Percentiles rank a stretch among this genome's conserved stretches.
These are phyloP conservation scores for Lipomyces sp. DNA, from an alignment of 805 yeast species.

Conservation along the genomic window DNA sequence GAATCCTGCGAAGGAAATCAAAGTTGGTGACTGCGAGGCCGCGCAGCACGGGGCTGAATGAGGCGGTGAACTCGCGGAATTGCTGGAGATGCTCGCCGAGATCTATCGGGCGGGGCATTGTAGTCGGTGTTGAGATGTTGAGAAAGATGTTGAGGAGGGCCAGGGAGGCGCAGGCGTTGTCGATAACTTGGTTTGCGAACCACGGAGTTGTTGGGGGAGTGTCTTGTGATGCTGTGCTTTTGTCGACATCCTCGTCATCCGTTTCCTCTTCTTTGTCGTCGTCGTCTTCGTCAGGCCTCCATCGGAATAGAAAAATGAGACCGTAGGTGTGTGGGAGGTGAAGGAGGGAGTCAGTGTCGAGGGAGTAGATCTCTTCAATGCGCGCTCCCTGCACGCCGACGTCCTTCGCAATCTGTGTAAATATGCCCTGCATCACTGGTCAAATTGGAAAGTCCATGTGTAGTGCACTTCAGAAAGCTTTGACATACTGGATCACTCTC, in stretches of 20 bases:
- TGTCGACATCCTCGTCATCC: background rate
- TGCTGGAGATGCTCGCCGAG: constrained; percentile 8
- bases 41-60: constrained; percentile 14
- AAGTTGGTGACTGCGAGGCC: constrained; percentile 21
- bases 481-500: constrained; percentile 24
- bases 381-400: constrained; percentile 16
- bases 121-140: background rate
- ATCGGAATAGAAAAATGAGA: constrained; percentile 20
- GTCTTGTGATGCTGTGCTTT: background rate
- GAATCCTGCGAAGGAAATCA: constrained; percentile 13
- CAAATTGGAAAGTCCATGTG: too few species aligned
- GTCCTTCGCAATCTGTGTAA: constrained; percentile 12
- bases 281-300: constrained; percentile 4
- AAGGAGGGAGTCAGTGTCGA: constrained; percentile 10
- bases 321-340: constrained; percentile 5
- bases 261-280: background rate
- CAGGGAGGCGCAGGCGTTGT: constrained; percentile 23
- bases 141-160: constrained; percentile 22
- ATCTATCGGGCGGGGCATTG: background rate
- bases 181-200: constrained; percentile 24
- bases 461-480: background rate
- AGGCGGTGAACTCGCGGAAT: constrained; percentile 12
- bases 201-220: constrained; percentile 4
- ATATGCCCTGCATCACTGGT: constrained; percentile 7
- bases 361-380: constrained; percentile 18